These are phyloP conservation scores for Cubamyces lactineus DNA, from an alignment of 768 basidiomycete genomes.

Conservation along the genomic window DNA sequence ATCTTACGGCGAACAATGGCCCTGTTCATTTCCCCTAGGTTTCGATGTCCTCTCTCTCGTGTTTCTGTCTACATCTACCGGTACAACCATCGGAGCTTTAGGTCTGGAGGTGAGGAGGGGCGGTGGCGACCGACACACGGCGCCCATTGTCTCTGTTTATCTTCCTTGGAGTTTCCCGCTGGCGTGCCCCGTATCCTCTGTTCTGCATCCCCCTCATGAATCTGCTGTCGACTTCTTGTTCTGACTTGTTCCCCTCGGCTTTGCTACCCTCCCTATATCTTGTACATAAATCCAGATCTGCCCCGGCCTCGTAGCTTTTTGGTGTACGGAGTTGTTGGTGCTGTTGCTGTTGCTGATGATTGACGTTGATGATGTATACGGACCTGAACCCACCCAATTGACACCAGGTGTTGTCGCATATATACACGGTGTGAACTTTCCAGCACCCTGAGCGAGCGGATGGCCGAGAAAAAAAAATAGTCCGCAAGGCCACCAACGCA, in stretches of 20 bases:
- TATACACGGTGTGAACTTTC: not conserved
- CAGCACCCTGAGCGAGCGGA: not conserved
- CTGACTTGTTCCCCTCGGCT: not conserved
- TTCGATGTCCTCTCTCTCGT: not conserved
- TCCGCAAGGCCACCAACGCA: not conserved
- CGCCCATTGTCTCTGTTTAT: no score
- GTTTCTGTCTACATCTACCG: not conserved
- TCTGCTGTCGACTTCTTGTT: not conserved
- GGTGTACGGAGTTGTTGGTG: not conserved
- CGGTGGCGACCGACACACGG: no score
- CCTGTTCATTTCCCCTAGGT: not conserved
- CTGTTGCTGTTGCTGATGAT: not conserved
- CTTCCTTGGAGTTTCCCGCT: no score
- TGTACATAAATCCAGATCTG: slow-evolving; percentile 14
- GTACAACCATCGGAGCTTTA: not conserved
- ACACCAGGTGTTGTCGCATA: slow-evolving; percentile 16
- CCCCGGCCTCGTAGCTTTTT: slow-evolving; percentile 1
- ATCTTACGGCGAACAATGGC: not conserved
- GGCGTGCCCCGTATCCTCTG: not conserved
- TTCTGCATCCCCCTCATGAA: not conserved
- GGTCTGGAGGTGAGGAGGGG: no score
- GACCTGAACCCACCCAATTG: not conserved
- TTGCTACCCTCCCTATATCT: not conserved
- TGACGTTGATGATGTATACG: not conserved
- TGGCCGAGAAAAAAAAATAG: not conserved